Base-by-base conservation (phyloP, 805 yeast species). In the Blastobotrys terrestris region DNA sequence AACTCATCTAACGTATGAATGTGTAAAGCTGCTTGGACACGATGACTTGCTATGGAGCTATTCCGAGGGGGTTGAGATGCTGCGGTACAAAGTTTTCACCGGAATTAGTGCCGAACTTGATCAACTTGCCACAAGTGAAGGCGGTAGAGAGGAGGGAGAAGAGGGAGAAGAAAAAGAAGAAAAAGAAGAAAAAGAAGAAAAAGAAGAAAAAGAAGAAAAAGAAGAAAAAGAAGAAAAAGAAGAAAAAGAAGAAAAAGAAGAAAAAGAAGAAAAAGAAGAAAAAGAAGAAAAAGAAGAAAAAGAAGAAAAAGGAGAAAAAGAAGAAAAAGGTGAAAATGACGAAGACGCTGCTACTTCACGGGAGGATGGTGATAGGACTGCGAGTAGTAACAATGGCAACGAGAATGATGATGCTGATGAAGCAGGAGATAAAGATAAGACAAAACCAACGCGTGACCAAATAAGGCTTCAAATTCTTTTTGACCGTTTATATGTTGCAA, bases 331-430 rank as follows among this genome's bases (percentile, higher is more conserved):
- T 35, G 39, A 35, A 35, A 35, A 35, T 35, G 39, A 5, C 19
- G 19, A 40, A 40, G 43, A 40, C 16, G 5, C 43, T 15, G 19
- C 11, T 11, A 11, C 5, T 6, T 6, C 35, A 14, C 6, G 14
- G 6, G 42, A 39, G n/a, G 42, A 13, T 13, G 42, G n/a, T 15
- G 42, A 39, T 13, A 39, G 6, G 15, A 39, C 18, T 8, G 39
- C 39, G 7, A 13, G 39, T 31, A 14, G n/a, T 7, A 11, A 41
- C 13, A 41, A 15, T 41, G 44, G 7, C 44, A 16, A 13, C 21
- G 22, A 16, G 18, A 19, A 45, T 45, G 48, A 45, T 15, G 22
- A 7, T 21, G 49, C 16, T 20, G 22, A 46, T 15, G 43, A 46
- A 21, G 4, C n/a, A 4, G 11, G 18, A n/a, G 48, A n/a, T 19